Evolutionary conservation across 208 protist species (phyloP).

Genomic region (Angomonas deanei): DNA sequence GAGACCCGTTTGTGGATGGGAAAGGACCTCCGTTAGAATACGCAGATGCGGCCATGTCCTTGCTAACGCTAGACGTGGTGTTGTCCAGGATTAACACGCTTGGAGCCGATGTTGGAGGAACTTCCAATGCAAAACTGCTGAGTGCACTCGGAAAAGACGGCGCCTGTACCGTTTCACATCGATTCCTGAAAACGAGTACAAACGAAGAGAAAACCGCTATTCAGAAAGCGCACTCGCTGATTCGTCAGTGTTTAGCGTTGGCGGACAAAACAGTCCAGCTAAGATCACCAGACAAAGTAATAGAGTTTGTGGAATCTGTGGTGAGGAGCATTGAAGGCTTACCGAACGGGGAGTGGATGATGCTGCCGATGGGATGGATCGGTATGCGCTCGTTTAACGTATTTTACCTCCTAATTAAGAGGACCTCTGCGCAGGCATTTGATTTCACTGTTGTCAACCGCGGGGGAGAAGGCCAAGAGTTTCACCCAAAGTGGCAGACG

Average conservation of each 20-base stretch:
- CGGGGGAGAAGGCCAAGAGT: conserved; percentile 35
- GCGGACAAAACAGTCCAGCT: conserved; percentile 18
- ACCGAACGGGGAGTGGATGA: conserved; percentile 38
- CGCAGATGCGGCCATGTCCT: conserved; percentile 20
- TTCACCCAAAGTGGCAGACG: conserved; percentile 59
- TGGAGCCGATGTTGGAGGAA: conserved; percentile 5
- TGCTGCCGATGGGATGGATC: conserved; percentile 52
- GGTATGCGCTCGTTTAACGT: conserved; percentile 27
- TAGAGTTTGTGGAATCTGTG: conserved; percentile 18
- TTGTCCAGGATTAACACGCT: conserved; percentile 49
- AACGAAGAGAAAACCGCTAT: conserved; percentile 27
- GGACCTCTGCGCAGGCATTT: conserved; percentile 15
- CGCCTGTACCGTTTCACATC: conserved; percentile 21
- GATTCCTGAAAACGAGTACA: conserved; percentile 23
- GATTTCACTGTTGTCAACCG: conserved; percentile 59
- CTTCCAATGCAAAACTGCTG: conserved; percentile 17
- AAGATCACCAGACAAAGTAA: conserved; percentile 22
- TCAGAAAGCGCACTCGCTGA: conserved; percentile 26
- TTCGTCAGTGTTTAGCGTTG: conserved; percentile 39
- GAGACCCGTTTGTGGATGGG: conserved; percentile 58
- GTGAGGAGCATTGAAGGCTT: conserved; percentile 24
- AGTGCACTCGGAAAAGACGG: conserved; percentile 19
- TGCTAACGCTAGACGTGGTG: conserved; percentile 39
- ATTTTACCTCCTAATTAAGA: conserved; percentile 46
- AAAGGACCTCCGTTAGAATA: conserved; percentile 36